These are phyloP conservation scores for Apophysomyces variabilis DNA, from an alignment of 371 early-diverging fungal genomes.

Conservation along the genomic window DNA sequence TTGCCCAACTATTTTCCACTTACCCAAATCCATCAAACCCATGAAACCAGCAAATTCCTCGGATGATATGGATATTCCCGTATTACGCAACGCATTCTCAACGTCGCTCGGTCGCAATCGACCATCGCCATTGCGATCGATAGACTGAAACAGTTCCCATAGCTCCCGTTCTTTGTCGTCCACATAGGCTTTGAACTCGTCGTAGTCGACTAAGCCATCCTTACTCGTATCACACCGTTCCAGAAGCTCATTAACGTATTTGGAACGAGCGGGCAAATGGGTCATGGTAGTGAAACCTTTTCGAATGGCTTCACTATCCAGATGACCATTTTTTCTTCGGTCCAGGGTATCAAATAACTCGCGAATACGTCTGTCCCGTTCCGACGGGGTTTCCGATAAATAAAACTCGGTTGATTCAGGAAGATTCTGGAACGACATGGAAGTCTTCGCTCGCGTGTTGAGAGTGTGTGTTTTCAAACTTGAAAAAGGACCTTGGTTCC, in stretches of 20 bases:
- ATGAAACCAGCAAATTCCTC: constrained; percentile 65
- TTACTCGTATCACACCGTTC: constrained; percentile 55
- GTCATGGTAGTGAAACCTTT: constrained; percentile 49
- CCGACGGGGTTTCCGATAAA: constrained; percentile 43
- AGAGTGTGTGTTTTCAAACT: no score
- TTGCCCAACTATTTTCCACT: not conserved
- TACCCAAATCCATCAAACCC: constrained; percentile 60
- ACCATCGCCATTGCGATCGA: constrained; percentile 62
- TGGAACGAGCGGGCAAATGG: constrained; percentile 43
- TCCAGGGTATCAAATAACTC: constrained; percentile 50
- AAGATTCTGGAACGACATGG: constrained; percentile 7
- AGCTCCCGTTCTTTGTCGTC: constrained; percentile 65
- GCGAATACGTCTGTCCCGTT: constrained; percentile 45
- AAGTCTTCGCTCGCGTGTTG: no score
- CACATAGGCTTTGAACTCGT: constrained; percentile 70
- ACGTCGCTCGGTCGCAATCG: constrained; percentile 60
- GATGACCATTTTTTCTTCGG: constrained; percentile 31
- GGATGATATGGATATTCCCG: constrained; percentile 65
- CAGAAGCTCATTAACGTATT: constrained; percentile 58
- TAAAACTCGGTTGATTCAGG: constrained; percentile 38
- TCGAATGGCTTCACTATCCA: constrained; percentile 43
- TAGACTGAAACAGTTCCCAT: constrained; percentile 64
- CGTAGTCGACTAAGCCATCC: constrained; percentile 61
- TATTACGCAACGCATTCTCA: constrained; percentile 47
- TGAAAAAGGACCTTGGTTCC: no score